Conservation (phyloP, 441 rosid species). For the Erysimum pusillum region DNA sequence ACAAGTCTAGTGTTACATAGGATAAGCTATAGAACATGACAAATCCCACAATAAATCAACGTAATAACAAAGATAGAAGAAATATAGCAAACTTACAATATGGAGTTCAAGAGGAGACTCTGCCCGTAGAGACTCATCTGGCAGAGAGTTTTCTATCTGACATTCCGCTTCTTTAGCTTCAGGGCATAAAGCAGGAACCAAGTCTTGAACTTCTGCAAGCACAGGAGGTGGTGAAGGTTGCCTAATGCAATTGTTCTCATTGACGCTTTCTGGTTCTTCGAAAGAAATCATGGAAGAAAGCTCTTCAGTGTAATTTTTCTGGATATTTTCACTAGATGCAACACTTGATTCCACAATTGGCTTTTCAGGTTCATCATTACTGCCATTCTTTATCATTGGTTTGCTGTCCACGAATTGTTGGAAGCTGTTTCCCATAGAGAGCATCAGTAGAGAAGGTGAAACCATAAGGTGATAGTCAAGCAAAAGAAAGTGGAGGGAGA, state of each 20-base stretch:
- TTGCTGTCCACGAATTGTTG: slow-evolving; percentile 53
- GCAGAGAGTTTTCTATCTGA: slow-evolving; percentile 61
- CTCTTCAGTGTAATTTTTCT: slow-evolving; percentile 58
- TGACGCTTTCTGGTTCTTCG: slow-evolving; percentile 67
- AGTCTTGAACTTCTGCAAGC: slow-evolving; percentile 91
- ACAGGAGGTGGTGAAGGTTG: slow-evolving; percentile 98
- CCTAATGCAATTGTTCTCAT: slow-evolving; percentile 59
- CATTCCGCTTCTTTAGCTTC: slow-evolving; percentile 58
- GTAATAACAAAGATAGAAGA: slow-evolving; percentile 19
- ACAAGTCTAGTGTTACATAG: neutral
- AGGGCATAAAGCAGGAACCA: slow-evolving; percentile 62
- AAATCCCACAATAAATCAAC: neutral
- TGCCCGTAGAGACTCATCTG: slow-evolving; percentile 61
- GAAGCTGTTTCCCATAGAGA: slow-evolving; percentile 54
- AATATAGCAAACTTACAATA: slow-evolving; percentile 67
- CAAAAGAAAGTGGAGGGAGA: slow-evolving; percentile 16
- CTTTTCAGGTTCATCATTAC: slow-evolving; percentile 54
- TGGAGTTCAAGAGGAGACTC: slow-evolving; percentile 91
- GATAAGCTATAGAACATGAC: slow-evolving; percentile 9
- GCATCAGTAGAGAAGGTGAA: slow-evolving; percentile 40
- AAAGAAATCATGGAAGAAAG: slow-evolving; percentile 87
- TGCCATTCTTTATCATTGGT: slow-evolving; percentile 50
- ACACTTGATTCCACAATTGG: slow-evolving; percentile 52
- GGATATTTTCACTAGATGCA: slow-evolving; percentile 49
- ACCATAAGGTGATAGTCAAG: slow-evolving; percentile 39